Percentiles rank a stretch among this genome's conserved stretches.
phyloP scores from a whole-genome alignment of 2,329 filamentous ascomycete genomes.

The Zymoseptoria brevis region DNA sequence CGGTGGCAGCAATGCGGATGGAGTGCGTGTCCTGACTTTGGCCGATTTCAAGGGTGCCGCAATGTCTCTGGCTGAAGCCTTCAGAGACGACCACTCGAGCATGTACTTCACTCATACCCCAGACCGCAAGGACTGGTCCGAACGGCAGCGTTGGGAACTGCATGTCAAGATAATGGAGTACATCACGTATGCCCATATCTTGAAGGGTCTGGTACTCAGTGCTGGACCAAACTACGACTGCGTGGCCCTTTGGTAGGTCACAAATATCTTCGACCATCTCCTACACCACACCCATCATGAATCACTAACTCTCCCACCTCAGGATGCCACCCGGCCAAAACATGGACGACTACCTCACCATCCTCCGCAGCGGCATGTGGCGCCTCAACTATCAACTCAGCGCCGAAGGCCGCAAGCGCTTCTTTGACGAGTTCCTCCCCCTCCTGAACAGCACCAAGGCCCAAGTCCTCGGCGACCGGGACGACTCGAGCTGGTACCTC shows the following conservation, averaged over 20 bases:
- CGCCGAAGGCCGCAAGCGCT: constrained; percentile 61
- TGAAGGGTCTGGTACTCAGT: constrained; percentile 65
- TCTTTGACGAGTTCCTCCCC: constrained; percentile 70
- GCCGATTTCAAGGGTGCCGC: constrained; percentile 65
- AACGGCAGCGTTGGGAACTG: constrained; percentile 65
- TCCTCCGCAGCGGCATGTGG: constrained; percentile 70
- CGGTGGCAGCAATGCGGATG: constrained; percentile 32
- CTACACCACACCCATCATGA: no score
- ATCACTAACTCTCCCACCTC: neutral
- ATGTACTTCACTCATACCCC: constrained; percentile 67
- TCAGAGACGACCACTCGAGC: constrained; percentile 65
- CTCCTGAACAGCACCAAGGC: constrained; percentile 65
- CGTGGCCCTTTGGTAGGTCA: constrained; percentile 68
- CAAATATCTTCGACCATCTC: no score
- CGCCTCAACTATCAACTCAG: constrained; percentile 67
- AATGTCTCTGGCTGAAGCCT: constrained; percentile 65
- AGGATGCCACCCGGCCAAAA: constrained; percentile 70
- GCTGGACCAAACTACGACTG: constrained; percentile 69
- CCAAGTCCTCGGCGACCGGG: constrained; percentile 58
- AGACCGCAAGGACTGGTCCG: constrained; percentile 54
- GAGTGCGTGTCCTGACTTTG: constrained; percentile 56
- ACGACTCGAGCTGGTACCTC: constrained; percentile 67
- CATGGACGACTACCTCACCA: constrained; percentile 65
- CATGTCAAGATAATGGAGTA: constrained; percentile 73
- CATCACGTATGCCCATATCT: constrained; percentile 65